Conservation (phyloP, 305 asterid species). For the Fraxinus angustifolia region DNA sequence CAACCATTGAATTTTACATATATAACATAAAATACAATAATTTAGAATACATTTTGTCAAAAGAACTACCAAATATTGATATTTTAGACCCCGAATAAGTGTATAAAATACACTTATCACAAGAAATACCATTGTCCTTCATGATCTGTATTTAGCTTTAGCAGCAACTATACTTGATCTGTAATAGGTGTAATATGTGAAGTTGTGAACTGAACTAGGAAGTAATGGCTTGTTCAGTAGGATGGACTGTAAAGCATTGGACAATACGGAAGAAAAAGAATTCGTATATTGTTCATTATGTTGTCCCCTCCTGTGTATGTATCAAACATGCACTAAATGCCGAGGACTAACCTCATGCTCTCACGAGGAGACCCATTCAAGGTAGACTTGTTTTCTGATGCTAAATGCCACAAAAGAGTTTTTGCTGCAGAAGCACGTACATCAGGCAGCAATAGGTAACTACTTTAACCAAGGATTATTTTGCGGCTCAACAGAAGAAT, state of each 20-base stretch:
- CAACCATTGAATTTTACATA: no score
- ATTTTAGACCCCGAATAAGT: no score
- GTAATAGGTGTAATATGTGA: not conserved
- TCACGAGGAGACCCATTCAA: slow-evolving; percentile 66
- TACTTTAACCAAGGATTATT: slow-evolving; percentile 4
- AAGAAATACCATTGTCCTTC: slow-evolving; percentile 14
- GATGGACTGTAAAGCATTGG: not conserved
- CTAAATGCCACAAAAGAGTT: slow-evolving; percentile 93
- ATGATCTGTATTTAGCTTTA: not conserved
- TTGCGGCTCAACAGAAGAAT: not conserved
- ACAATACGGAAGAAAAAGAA: not conserved
- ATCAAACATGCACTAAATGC: slow-evolving; percentile 3
- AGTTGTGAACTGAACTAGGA: not conserved
- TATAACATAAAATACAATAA: no score
- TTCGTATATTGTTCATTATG: not conserved
- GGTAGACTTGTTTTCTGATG: slow-evolving; percentile 91
- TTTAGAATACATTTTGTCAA: no score
- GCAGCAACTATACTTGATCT: slow-evolving; percentile 5
- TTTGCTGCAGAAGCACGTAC: slow-evolving; percentile 73
- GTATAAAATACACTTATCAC: no score
- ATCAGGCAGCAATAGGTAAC: slow-evolving; percentile 17
- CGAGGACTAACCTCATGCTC: slow-evolving; percentile 52
- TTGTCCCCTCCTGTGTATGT: not conserved
- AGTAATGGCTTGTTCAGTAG: not conserved
- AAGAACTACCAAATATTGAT: no score